Percentiles rank a stretch among this genome's conserved stretches.
Conservation (phyloP, 2,329 filamentous ascomycete species). For the Pestalotiopsis sp. region DNA sequence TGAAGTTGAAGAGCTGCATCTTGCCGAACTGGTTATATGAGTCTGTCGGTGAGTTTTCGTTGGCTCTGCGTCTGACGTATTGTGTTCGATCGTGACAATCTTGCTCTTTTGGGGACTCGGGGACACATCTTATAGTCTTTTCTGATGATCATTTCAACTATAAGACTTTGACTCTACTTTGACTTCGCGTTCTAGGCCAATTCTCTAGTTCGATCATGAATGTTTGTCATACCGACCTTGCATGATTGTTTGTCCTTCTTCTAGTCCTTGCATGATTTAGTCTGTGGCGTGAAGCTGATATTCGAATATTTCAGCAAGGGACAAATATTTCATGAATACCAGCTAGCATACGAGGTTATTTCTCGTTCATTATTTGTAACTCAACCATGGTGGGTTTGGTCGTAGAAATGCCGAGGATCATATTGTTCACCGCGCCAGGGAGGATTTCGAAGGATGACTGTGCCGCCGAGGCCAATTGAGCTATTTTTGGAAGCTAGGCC, state of each 20-base stretch:
- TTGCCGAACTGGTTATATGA: neutral
- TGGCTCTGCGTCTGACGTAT: neutral
- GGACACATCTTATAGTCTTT: neutral
- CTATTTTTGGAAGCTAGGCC: neutral
- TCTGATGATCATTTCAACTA: neutral
- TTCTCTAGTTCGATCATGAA: no score
- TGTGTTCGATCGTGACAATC: neutral
- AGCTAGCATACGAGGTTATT: no score
- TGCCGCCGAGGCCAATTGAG: neutral
- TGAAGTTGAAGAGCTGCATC: neutral
- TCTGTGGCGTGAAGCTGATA: no score
- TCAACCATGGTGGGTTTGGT: no score
- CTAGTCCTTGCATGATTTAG: neutral
- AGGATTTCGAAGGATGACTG: no score
- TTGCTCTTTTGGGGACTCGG: neutral
- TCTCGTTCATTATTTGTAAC: no score
- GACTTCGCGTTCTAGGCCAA: no score
- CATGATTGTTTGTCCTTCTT: neutral
- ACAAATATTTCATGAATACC: no score
- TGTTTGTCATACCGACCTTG: neutral
- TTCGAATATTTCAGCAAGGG: no score
- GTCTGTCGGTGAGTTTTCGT: neutral
- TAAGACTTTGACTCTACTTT: neutral
- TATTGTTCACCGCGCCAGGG: no score
- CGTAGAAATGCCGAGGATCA: no score